Base-by-base conservation (phyloP, 176 grass and related monocot species). In the Oropetium thomaeum region DNA sequence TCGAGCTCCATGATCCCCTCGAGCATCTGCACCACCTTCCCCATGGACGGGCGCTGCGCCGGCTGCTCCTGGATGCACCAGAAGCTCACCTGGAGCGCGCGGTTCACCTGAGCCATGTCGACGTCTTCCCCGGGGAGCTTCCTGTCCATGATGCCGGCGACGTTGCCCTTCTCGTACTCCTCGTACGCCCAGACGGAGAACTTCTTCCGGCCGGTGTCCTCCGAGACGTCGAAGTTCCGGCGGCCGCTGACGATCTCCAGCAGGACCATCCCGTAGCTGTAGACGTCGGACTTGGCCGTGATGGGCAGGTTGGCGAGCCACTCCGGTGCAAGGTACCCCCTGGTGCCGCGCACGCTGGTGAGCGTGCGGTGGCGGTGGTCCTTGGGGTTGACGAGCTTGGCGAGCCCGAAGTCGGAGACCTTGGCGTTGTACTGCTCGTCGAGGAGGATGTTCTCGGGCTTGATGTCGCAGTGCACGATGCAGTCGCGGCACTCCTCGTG, bases 1-100 rank as follows among this genome's bases (percentile, higher is more conserved):
- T 92, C 96, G 1, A 95, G 75, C 10, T 99, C 89, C 87, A 88
- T 84, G 51, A 99, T 60, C 37, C 96, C 96, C 78, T 99, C 96
- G 68, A 99, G 79, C 96, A 99, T 99, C 87, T 99, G 96, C 79
- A 99, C 96, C 20, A 99, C 96, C 76, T 92, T 99, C 34, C 96
- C 91, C 96, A 99, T 95, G 11, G 65, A 90, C 1, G 91, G 96
- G 72, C 96, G 83, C 76, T 87, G 85, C n/a, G 87, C 85, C 16
- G 96, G 96, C 73, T 95, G 96, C 87, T 99, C 96, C 59, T 99
- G 96, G 72, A 95, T 99, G 89, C 96, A 99, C 96, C 96, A 99
- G 76, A 99, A 99, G 75, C 89, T 84, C 31, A 92, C 89, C 62
- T 88, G 85, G 10, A 92, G 33, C 43, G 79, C 79, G 75, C 91